Conservation (phyloP, 225 moss, liverwort and hornwort species). For the Anthoceros angustus region DNA sequence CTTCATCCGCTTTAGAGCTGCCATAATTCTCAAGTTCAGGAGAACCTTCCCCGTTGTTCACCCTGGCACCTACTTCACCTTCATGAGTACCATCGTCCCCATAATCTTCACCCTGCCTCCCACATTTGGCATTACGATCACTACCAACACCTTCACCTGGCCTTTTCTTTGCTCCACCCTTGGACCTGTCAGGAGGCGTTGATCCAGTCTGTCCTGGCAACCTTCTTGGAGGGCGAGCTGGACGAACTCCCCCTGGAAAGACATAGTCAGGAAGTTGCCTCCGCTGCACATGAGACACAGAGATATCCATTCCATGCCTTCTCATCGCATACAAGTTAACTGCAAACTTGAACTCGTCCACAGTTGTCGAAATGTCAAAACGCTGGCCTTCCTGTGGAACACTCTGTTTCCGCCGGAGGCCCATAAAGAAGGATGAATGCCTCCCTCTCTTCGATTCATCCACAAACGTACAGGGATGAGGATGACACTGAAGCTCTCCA, state of each 20-base stretch:
- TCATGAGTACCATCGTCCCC: too few relatives aligned
- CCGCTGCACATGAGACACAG: conserved; percentile 79
- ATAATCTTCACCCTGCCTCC: too few relatives aligned
- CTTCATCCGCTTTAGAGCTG: too few relatives aligned
- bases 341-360: conserved; percentile 72
- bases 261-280: conserved; percentile 88
- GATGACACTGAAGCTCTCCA: conserved; percentile 85
- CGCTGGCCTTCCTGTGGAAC: conserved; percentile 54
- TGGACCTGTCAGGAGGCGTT: too few relatives aligned
- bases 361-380: conserved; percentile 82
- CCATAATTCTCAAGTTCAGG: too few relatives aligned
- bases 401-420: conserved; percentile 74
- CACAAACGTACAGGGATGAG: conserved; percentile 78
- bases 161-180: too few relatives aligned
- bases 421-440: conserved; percentile 87
- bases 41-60: too few relatives aligned
- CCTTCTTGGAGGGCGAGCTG: conserved; percentile 36
- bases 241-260: conserved; percentile 65
- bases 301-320: conserved; percentile 77
- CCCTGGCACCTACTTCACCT: too few relatives aligned
- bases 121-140: too few relatives aligned
- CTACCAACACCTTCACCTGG: too few relatives aligned
- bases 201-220: neutral
- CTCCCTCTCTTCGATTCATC: conserved; percentile 52
- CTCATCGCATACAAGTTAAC: conserved; percentile 67